A percentile compares a stretch with the other conserved stretches of the same genome.
Conservation (phyloP, 805 yeast species). For the Sugiyamaella valdiviana region DNA sequence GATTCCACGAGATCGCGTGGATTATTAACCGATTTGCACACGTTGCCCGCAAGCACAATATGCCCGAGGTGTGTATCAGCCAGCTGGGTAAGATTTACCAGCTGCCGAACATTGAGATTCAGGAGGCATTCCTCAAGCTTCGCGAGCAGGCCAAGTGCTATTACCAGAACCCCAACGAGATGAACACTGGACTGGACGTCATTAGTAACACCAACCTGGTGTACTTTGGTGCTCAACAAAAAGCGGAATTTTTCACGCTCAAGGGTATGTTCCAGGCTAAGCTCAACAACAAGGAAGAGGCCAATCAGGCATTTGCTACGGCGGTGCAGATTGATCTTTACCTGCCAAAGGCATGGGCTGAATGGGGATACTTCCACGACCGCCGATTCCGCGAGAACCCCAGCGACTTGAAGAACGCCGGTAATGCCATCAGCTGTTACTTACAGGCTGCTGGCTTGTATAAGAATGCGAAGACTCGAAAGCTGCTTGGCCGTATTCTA, state of each 20-base stretch:
- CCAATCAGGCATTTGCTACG: constrained; percentile 95
- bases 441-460: constrained; percentile 96
- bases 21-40: constrained; percentile 97
- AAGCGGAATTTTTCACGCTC: constrained; percentile 94
- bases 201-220: constrained; percentile 94
- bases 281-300: constrained; percentile 84
- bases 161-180: constrained; percentile 82
- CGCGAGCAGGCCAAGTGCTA: constrained; percentile 98
- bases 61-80: constrained; percentile 93
- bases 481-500: constrained; percentile 76
- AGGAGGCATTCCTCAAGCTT: constrained; percentile 91
- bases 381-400: constrained; percentile 79
- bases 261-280: constrained; percentile 98
- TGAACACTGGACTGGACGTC: constrained; percentile 93
- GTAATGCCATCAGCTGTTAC: constrained; percentile 92
- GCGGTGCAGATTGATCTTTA: constrained; percentile 95
- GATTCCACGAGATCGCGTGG: constrained; percentile 99
- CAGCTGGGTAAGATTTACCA: constrained; percentile 92
- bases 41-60: constrained; percentile 92
- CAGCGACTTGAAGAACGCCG: constrained; percentile 73
- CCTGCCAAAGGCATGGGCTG: constrained; percentile 98
- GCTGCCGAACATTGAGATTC: constrained; percentile 94
- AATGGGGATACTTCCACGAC: constrained; percentile 97
- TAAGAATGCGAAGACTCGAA: constrained; percentile 86
- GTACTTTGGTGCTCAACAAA: constrained; percentile 94